These are phyloP conservation scores for Ustilago trichophora DNA, from an alignment of 1,284 basidiomycete species.

Conservation along the genomic window DNA sequence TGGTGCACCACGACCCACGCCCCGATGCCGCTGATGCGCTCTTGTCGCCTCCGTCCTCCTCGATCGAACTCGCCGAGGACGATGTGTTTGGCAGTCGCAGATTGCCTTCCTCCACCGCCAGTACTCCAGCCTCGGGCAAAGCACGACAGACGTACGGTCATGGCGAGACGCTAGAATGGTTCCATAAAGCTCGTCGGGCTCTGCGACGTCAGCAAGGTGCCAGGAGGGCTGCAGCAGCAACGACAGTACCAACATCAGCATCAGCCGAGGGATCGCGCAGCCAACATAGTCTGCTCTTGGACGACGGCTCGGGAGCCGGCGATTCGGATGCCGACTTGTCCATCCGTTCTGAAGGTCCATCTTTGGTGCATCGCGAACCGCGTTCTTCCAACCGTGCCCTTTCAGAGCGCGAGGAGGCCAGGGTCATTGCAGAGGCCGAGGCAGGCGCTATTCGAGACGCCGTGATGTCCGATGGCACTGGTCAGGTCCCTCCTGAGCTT, in stretches of 20 bases:
- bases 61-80: constrained; percentile 24
- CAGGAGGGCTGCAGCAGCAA: constrained; percentile 13
- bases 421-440: constrained; percentile 47
- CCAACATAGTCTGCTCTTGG: background rate
- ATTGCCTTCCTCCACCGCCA: constrained; percentile 11
- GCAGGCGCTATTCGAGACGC: constrained; percentile 47
- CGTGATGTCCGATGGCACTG: constrained; percentile 49
- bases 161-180: constrained; percentile 51
- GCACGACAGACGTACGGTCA: constrained; percentile 23
- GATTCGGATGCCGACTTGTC: constrained; percentile 39
- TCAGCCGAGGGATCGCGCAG: too few relatives aligned
- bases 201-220: constrained; percentile 37
- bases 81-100: constrained; percentile 13
- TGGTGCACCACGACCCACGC: constrained; percentile 51
- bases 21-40: constrained; percentile 41
- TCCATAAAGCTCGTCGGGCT: constrained; percentile 47
- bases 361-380: constrained; percentile 10
- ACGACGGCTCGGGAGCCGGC: constrained; percentile 20
- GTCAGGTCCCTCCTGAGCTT: constrained; percentile 28
- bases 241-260: too few relatives aligned
- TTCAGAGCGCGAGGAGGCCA: constrained; percentile 16
- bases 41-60: constrained; percentile 18
- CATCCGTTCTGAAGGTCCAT: constrained; percentile 30
- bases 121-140: constrained; percentile 19
- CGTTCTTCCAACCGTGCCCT: constrained; percentile 14